A percentile compares a stretch with the other conserved stretches of the same genome.
phyloP scores from a whole-genome alignment of 768 basidiomycete genomes.

The Phaeotremella skinneri region DNA sequence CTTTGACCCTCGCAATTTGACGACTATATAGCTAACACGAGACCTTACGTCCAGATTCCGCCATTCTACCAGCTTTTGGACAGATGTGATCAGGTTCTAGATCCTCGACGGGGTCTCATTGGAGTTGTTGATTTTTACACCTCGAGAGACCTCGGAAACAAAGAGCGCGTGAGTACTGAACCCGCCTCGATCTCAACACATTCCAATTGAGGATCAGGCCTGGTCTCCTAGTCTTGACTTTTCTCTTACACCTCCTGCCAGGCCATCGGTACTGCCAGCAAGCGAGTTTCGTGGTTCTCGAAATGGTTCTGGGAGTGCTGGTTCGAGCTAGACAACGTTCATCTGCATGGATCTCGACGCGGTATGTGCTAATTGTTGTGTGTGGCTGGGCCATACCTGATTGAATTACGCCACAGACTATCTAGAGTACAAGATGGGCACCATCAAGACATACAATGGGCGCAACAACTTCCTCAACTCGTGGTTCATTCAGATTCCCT shows the following conservation, averaged over 20 bases:
- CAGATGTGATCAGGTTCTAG: slow-evolving; percentile 64
- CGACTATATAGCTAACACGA: background rate
- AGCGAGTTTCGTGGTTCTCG: slow-evolving; percentile 64
- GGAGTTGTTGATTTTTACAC: slow-evolving; percentile 70
- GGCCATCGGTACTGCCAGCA: slow-evolving; percentile 64
- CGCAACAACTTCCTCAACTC: slow-evolving; percentile 70
- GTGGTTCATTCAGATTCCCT: slow-evolving; percentile 63
- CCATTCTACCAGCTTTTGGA: slow-evolving; percentile 67
- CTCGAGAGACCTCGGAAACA: slow-evolving; percentile 41
- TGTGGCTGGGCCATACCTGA: background rate
- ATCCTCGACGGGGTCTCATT: slow-evolving; percentile 61
- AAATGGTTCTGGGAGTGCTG: slow-evolving; percentile 76
- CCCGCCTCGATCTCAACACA: background rate
- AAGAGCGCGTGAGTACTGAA: slow-evolving; percentile 31
- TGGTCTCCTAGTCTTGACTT: background rate
- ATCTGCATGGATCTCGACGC: slow-evolving; percentile 59
- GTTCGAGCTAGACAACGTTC: slow-evolving; percentile 55
- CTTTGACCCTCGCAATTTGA: background rate
- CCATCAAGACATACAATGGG: slow-evolving; percentile 70
- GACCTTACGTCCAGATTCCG: slow-evolving; percentile 55
- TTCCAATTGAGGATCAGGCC: slow-evolving; percentile 1
- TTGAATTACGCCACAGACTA: slow-evolving; percentile 56
- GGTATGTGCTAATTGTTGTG: slow-evolving; percentile 25
- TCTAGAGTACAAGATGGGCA: slow-evolving; percentile 75
- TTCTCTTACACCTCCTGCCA: slow-evolving; percentile 57